Percentiles rank a stretch among this genome's conserved stretches.
phyloP scores from a whole-genome alignment of 164 flowering plant species.

The Stephania yunnanensis region DNA sequence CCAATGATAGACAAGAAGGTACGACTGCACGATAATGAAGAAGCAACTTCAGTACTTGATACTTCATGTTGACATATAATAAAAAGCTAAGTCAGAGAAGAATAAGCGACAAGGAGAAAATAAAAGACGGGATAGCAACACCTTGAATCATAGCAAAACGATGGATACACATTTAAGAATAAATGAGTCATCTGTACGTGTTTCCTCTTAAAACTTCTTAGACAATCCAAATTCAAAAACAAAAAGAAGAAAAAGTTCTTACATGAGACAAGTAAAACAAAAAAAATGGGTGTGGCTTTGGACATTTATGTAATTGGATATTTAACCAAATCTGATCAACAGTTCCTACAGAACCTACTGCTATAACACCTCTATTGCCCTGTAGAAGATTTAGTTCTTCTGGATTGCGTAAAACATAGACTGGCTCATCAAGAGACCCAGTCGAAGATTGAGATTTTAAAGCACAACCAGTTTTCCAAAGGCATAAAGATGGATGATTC shows the following conservation, averaged over 20 bases:
- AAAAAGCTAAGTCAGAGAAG: neutral
- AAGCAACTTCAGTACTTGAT: neutral
- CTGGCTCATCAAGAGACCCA: neutral
- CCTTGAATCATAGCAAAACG: neutral
- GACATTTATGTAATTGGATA: no score
- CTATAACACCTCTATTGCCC: no score
- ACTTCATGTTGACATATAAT: neutral
- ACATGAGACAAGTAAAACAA: neutral
- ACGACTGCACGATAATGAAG: slow-evolving; percentile 54
- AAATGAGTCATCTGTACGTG: neutral
- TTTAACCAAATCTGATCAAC: no score
- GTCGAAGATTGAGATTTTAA: neutral
- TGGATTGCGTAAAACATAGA: no score
- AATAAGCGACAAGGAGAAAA: neutral
- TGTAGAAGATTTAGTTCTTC: no score
- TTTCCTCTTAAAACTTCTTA: neutral
- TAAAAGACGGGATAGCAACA: neutral
- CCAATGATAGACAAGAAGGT: slow-evolving; percentile 95
- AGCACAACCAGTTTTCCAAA: no score
- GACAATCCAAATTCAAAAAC: neutral
- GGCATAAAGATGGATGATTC: no score
- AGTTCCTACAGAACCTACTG: no score
- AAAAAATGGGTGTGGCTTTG: no score
- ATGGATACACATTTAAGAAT: neutral
- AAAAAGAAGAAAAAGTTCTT: neutral